Percentiles rank a stretch among this genome's conserved stretches.
Evolutionary conservation across 768 basidiomycete genomes (phyloP).

Genomic region (Lactifluus pinguis): DNA sequence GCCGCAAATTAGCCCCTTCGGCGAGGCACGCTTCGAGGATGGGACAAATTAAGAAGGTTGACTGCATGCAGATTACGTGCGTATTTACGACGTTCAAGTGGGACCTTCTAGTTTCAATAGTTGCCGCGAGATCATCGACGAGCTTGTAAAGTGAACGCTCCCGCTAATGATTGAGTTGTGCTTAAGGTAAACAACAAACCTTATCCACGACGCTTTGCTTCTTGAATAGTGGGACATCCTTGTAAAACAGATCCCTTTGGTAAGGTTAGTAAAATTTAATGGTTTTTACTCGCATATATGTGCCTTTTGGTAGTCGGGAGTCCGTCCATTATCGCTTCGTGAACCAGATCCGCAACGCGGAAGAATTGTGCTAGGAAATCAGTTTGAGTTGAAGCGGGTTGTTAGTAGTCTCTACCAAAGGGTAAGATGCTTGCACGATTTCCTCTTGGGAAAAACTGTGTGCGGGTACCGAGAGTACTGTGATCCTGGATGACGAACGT

Average conservation of each 20-base stretch:
- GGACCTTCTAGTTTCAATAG: conserved; percentile 59
- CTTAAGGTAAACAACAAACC: conserved; percentile 31
- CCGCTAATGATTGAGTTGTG: neutral
- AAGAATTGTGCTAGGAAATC: conserved; percentile 53
- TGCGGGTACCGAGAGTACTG: conserved; percentile 23
- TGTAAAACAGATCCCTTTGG: conserved; percentile 79
- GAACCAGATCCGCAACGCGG: conserved; percentile 55
- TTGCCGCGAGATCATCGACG: conserved; percentile 84
- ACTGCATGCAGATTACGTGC: neutral
- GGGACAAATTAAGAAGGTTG: neutral
- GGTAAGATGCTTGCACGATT: conserved; percentile 31
- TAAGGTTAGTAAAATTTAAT: neutral
- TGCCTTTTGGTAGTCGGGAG: conserved; percentile 32
- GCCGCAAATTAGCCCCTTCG: conserved; percentile 83
- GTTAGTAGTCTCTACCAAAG: conserved; percentile 29
- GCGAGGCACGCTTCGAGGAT: conserved; percentile 60
- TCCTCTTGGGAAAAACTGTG: conserved; percentile 31
- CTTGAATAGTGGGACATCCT: conserved; percentile 70
- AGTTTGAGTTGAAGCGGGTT: neutral
- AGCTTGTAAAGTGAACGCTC: conserved; percentile 39
- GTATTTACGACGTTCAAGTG: conserved; percentile 69
- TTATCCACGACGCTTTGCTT: conserved; percentile 71
- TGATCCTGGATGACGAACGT: neutral
- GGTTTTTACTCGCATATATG: neutral
- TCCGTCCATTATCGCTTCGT: conserved; percentile 50